Evolutionary conservation across 345 rosid species (phyloP).

Genomic region (Salix arbutifolia): DNA sequence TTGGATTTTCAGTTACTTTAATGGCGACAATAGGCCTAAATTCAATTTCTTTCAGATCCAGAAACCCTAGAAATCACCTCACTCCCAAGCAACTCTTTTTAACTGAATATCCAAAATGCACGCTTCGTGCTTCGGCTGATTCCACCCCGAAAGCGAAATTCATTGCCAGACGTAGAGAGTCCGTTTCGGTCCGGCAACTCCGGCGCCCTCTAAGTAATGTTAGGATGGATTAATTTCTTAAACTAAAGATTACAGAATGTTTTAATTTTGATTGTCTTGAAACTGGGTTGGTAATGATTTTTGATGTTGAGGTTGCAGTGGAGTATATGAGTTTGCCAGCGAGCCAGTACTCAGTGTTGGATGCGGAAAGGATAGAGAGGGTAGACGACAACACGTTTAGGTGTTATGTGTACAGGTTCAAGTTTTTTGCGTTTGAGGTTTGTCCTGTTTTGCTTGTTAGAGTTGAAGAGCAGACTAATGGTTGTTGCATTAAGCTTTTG

Average conservation of each 20-base stretch:
- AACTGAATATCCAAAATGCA: conserved; percentile 16
- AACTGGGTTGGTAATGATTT: background rate
- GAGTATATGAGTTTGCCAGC: conserved; percentile 98
- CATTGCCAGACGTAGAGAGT: conserved; percentile 70
- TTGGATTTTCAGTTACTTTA: background rate
- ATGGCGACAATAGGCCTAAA: conserved; percentile 27
- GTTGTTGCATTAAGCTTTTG: conserved; percentile 86
- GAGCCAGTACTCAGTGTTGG: conserved; percentile 95
- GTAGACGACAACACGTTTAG: conserved; percentile 77
- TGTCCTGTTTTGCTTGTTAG: conserved; percentile 90
- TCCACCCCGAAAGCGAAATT: conserved; percentile 65
- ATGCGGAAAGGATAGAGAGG: conserved; percentile 95
- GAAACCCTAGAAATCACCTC: conserved; percentile 18
- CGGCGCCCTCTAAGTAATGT: conserved; percentile 81
- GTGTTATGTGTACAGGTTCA: conserved; percentile 78
- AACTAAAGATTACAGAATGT: background rate
- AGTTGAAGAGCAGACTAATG: conserved; percentile 83
- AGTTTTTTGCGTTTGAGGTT: conserved; percentile 83
- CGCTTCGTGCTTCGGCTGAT: conserved; percentile 45
- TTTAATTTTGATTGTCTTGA: background rate
- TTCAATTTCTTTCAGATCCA: conserved; percentile 27
- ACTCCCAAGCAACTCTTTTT: conserved; percentile 5
- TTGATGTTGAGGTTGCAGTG: conserved; percentile 33
- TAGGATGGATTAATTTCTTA: background rate
- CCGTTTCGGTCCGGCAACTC: conserved; percentile 66